Evolutionary conservation across 306 rosid genomes (phyloP), one percentile per base, ranked within the genome.

Genomic region (Trifolium pratense): DNA sequence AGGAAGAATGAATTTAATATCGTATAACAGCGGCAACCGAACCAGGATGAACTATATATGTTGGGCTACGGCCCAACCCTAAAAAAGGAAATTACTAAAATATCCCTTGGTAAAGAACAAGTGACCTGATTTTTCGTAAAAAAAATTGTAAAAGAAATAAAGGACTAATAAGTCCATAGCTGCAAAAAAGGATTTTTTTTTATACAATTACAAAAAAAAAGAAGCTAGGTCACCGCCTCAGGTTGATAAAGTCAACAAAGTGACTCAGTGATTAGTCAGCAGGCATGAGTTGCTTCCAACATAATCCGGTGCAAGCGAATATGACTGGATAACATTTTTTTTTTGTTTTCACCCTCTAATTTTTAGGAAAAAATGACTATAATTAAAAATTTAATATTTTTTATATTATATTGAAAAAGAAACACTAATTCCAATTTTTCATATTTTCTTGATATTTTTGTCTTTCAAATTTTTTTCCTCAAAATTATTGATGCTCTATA

Each of bases 241-340:
- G 15, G 46, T 58, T 6, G 20, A 17, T 43, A 20, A 73, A 59
- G 68, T 73, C 77, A 73, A 73, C 46, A 59, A 10, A 11, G 9
- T 73, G 77, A 73, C 68, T 73, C 77, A 31, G 31, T n/a, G 3
- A 45, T 16, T 6, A 73, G 46, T 73, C 68, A 73, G 20, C 68
- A 73, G 20, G 48, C 68, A 73, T 26, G 29, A 53, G 52, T 53
- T 20, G 48, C 76, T 58, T 39, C 45, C 68, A 58, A 57, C 40
- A 9, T 29, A 37, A 57, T 71, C 66, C 17, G 5, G n/a, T 72
- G 42, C 29, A 72, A 23, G 16, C 34, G 39, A 34, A 25, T 12
- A 52, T 70, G 7, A 55, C 61, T 20, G 75, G 46, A 68, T 17
- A 26, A n/a, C n/a, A n/a, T n/a, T n/a, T n/a, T n/a, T n/a, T n/a